Conservation (phyloP, 306 rosid genomes). For the Vigna trinervia region DNA sequence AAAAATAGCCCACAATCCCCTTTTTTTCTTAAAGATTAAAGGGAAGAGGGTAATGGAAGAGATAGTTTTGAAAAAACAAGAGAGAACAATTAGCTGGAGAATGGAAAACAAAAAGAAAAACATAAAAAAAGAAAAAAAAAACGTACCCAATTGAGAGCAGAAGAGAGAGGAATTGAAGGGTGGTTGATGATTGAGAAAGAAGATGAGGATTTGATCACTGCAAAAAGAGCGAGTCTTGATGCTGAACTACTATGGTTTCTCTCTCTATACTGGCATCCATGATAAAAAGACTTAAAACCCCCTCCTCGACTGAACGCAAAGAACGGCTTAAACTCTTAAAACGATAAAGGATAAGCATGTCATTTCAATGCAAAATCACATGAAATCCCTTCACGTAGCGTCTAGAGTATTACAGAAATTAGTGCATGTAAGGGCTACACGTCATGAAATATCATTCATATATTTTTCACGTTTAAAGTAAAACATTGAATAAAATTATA, state of each 20-base stretch:
- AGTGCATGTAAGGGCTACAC: conserved; percentile 26
- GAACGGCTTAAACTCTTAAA: too few relatives aligned
- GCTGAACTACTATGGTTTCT: conserved; percentile 19
- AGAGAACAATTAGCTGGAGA: background rate
- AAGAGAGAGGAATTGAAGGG: conserved; percentile 16
- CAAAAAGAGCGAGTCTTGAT: background rate
- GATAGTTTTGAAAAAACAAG: background rate
- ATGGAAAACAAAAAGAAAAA: background rate
- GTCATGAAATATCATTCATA: conserved; percentile 19
- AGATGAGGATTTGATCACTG: conserved; percentile 32
- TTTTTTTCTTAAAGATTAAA: background rate
- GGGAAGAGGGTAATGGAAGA: conserved; percentile 20
- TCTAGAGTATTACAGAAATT: conserved; percentile 26
- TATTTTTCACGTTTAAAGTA: background rate
- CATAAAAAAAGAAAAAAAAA: background rate
- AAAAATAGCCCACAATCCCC: background rate
- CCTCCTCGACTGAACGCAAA: background rate
- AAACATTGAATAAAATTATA: background rate
- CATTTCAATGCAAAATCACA: background rate
- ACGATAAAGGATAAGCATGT: background rate
- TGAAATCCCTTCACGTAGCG: background rate
- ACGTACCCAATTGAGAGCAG: conserved; percentile 32
- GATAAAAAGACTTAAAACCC: conserved; percentile 11
- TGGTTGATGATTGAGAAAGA: background rate
- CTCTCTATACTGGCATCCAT: background rate